Evolutionary conservation across 257 asterid species (phyloP).

Genomic region (Solanum stenotomum): DNA sequence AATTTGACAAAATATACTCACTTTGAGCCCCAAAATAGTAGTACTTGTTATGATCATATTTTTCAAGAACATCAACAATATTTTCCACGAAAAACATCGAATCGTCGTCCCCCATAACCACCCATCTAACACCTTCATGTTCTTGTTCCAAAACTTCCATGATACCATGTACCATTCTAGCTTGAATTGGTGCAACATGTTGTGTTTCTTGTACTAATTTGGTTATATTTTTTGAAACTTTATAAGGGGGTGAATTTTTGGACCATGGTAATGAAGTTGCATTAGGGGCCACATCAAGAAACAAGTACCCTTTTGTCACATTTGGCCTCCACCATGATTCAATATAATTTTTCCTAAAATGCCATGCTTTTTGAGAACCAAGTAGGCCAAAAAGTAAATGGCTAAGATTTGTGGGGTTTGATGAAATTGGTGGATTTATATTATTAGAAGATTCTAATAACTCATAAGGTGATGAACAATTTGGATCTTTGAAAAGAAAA

Average conservation of each 20-base stretch:
- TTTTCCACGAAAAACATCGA: constrained; percentile 42
- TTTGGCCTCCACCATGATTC: constrained; percentile 71
- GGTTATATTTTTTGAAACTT: constrained; percentile 26
- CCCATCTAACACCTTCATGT: constrained; percentile 35
- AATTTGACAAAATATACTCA: constrained; percentile 40
- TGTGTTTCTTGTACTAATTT: constrained; percentile 5
- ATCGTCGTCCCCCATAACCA: constrained; percentile 67
- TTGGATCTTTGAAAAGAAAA: background rate
- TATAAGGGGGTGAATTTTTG: constrained; percentile 39
- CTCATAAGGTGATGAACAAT: background rate
- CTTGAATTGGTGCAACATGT: constrained; percentile 32
- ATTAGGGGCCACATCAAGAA: constrained; percentile 31
- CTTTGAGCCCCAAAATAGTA: constrained; percentile 52
- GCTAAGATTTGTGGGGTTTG: constrained; percentile 26
- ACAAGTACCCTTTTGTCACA: constrained; percentile 38
- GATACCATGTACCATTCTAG: constrained; percentile 49
- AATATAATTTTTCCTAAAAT: constrained; percentile 28
- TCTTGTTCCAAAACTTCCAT: constrained; percentile 37
- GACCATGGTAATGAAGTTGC: constrained; percentile 47
- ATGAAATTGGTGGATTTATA: background rate
- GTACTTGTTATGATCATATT: constrained; percentile 37
- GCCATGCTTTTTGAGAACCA: constrained; percentile 47
- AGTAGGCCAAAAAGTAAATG: constrained; percentile 51
- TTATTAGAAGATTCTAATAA: background rate
- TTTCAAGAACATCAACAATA: constrained; percentile 37